Evolutionary conservation across 768 basidiomycete species (phyloP), one percentile per base, ranked within the genome.

Genomic region (Kwoniella dejecticola): DNA sequence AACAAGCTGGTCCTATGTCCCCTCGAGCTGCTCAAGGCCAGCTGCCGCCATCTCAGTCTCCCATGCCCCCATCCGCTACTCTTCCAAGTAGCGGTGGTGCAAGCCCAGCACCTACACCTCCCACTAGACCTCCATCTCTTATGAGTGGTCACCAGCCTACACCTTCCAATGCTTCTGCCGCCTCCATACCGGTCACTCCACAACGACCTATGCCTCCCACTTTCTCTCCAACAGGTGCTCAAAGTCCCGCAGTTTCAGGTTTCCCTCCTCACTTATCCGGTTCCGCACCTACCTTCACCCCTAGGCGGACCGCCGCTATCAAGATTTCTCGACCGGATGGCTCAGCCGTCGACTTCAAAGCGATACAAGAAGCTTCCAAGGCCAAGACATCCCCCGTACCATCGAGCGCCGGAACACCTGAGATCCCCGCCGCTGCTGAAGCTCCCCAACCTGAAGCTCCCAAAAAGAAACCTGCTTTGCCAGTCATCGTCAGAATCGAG

Each of bases 321-420:
- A 77, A 74, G 56, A 60, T 78, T 44, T 59, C 75, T 17, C 72
- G 77, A 40, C 70, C 80, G 2, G 84, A 85, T 69, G 82, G 84
- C 26, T 81, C 81, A 49, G 82, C 73, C 23, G 61, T 82, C 58
- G 82, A 82, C 64, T 81, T 85, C 46, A 74, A 79, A 24, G 81
- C 83, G 29, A 36, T 36, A 7, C 33, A 36, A 36, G 81, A 81
- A 2, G 81, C 80, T 58, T 64, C 68, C 30, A 70, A 76, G 56
- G 67, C 68, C 61, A 86, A 83, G 69, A 74, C 81, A 47, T 72
- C 79, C 31, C 46, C 68, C 1, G 52, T 53, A 5, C 56, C 66
- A 30, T 49, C 71, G 1, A 69, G 86, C 42, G 55, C 47, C 4
- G 50, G 58, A 31, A 65, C 72, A 1, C 63, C 70, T 6, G 73